Conservation (phyloP, 2,329 filamentous ascomycete genomes). For the Fusarium sp. region DNA sequence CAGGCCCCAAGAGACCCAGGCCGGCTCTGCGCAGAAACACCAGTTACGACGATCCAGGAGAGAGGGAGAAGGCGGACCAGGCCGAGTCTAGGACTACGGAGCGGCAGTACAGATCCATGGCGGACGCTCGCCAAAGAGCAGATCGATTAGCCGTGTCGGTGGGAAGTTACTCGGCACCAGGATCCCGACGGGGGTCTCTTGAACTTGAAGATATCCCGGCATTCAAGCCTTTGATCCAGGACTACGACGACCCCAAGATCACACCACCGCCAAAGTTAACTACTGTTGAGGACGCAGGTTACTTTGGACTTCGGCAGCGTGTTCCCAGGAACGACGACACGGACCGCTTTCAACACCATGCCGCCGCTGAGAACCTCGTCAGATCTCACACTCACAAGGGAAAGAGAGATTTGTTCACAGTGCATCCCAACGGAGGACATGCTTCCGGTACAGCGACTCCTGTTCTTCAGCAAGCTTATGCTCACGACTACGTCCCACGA, state of each 20-base stretch:
- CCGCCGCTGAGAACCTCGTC: slow-evolving; percentile 53
- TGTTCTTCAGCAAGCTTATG: slow-evolving; percentile 62
- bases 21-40: slow-evolving; percentile 59
- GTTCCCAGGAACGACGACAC: slow-evolving; percentile 32
- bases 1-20: slow-evolving; percentile 48
- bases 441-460: slow-evolving; percentile 56
- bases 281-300: slow-evolving; percentile 26
- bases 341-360: slow-evolving; percentile 44
- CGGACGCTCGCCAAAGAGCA: slow-evolving; percentile 56
- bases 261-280: slow-evolving; percentile 38
- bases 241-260: slow-evolving; percentile 46
- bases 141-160: slow-evolving; percentile 56
- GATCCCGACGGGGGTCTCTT: slow-evolving; percentile 53
- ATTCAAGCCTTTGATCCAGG: slow-evolving; percentile 52
- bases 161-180: slow-evolving; percentile 55
- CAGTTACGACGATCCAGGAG: slow-evolving; percentile 57
- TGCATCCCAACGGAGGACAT: slow-evolving; percentile 42
- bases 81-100: slow-evolving; percentile 55
- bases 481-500: slow-evolving; percentile 70
- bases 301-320: slow-evolving; percentile 45
- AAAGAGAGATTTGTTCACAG: slow-evolving; percentile 51
- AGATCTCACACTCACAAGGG: slow-evolving; percentile 51
- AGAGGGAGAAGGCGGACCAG: slow-evolving; percentile 56
- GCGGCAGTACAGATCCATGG: slow-evolving; percentile 56
- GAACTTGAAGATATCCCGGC: slow-evolving; percentile 47